These are phyloP conservation scores for Acephala macrosclerotiorum DNA, from an alignment of 2,329 filamentous ascomycete species.

Conservation along the genomic window DNA sequence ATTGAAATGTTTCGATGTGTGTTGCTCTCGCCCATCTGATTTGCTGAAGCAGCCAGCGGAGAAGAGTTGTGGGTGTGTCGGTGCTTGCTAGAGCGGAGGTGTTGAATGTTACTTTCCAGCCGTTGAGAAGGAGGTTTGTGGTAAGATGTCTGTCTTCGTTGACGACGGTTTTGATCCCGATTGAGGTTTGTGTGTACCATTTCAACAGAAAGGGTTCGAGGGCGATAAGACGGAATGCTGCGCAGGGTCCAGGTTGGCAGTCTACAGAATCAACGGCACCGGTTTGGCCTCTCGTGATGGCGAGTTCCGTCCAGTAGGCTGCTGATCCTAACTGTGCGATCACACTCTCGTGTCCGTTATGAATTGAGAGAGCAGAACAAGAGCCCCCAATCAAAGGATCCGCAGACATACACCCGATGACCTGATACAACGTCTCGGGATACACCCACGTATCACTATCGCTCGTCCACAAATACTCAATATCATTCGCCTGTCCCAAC, in stretches of 20 bases:
- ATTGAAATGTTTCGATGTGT: slow-evolving; percentile 47
- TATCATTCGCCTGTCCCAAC: slow-evolving; percentile 42
- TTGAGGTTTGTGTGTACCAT: slow-evolving; percentile 48
- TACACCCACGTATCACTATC: slow-evolving; percentile 44
- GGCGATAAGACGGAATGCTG: slow-evolving; percentile 45
- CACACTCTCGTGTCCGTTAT: slow-evolving; percentile 44
- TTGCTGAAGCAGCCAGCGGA: slow-evolving; percentile 47
- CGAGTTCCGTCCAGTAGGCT: slow-evolving; percentile 47
- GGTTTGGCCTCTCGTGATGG: slow-evolving; percentile 45
- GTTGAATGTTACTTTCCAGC: slow-evolving; percentile 46
- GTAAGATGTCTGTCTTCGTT: slow-evolving; percentile 50
- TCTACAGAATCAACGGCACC: slow-evolving; percentile 44
- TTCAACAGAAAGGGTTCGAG: slow-evolving; percentile 43
- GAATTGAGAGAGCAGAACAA: slow-evolving; percentile 45
- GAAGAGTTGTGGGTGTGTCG: slow-evolving; percentile 46
- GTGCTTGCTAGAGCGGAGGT: slow-evolving; percentile 46
- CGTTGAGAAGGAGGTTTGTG: slow-evolving; percentile 45
- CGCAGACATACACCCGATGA: slow-evolving; percentile 44
- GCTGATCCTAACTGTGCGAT: slow-evolving; percentile 44
- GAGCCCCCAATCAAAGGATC: slow-evolving; percentile 45
- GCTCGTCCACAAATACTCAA: slow-evolving; percentile 48
- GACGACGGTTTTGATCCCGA: slow-evolving; percentile 47
- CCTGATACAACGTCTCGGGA: slow-evolving; percentile 29
- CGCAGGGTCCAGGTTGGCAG: slow-evolving; percentile 48
- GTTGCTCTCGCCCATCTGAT: slow-evolving; percentile 46